Base-by-base conservation (phyloP, 768 basidiomycete genomes). In the Suillus ampliporus region DNA sequence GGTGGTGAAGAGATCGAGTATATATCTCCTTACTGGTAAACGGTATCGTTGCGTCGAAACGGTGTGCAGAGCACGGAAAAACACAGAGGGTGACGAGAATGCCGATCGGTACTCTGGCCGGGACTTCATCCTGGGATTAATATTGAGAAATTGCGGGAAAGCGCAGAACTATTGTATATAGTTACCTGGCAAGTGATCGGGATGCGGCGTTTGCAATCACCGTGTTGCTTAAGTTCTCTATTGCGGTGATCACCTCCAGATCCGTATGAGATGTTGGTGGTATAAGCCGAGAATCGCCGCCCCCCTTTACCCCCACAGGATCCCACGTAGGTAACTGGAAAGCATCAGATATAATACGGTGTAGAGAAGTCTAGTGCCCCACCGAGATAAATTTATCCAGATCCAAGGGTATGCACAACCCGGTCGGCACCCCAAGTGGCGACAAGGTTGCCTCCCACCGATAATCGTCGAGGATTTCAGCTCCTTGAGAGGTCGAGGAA, bases 141-240 rank as follows among this genome's bases (percentile, higher is more conserved):
- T 31, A 35, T 17, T 56, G 54, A 56, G 17, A 13, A 46, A 38
- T 57, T 21, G 44, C 67, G 6, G 68, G 59, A 46, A 41, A 13
- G 21, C 11, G 40, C 10, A 14, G 35, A 26, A 1, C 23, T 28
- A 41, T 58, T 10, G 15, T 7, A 23, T 47, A 59, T 48, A 60
- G 44, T 84, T 70, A 95, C 95, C 86, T 87, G 34, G 94, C 89
- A 43, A 99, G 80, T 19, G 94, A 90, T 51, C 94, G 86, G 26
- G 97, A 99, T 1, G 97, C 95, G 26, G 93, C 87, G 70, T 96
- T 96, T 0, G 96, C 95, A 62, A 99, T 92, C 57, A 99, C 95
- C 21, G 95, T 94, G 72, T 99, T 99, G 34, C 91, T 89, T 46
- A 99, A 81, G 72, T 98, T 98, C 69, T 95, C 91, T 56, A 99